These are phyloP conservation scores for Solanum hybrid DNA, from an alignment of 305 asterid species.

Conservation along the genomic window DNA sequence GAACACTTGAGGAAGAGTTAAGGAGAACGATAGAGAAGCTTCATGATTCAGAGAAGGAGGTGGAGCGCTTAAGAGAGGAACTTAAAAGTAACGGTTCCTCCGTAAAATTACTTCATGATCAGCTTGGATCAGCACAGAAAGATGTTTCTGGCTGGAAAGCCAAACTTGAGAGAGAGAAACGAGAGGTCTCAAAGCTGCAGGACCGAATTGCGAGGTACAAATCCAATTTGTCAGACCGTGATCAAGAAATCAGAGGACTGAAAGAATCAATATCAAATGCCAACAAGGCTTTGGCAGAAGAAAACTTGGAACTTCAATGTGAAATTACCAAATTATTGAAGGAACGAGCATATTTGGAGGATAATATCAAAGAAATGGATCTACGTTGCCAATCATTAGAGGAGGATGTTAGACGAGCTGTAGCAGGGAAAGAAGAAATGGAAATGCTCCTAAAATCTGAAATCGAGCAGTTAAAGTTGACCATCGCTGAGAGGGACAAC, in stretches of 20 bases:
- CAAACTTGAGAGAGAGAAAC: constrained; percentile 53
- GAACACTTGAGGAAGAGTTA: constrained; percentile 41
- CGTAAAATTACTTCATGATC: constrained; percentile 34
- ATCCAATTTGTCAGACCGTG: constrained; percentile 59
- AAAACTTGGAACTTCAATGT: constrained; percentile 50
- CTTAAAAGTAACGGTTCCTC: constrained; percentile 31
- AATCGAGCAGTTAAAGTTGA: constrained; percentile 38
- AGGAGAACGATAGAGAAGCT: constrained; percentile 38
- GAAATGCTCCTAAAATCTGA: constrained; percentile 33
- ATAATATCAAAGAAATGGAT: constrained; percentile 57
- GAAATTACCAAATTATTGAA: constrained; percentile 45
- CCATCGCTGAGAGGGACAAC: constrained; percentile 32
- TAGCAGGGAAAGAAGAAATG: constrained; percentile 43
- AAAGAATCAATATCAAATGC: constrained; percentile 64
- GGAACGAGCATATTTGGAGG: constrained; percentile 57
- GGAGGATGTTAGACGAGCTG: constrained; percentile 56
- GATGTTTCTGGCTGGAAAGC: constrained; percentile 50
- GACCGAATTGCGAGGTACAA: constrained; percentile 74
- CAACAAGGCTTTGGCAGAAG: constrained; percentile 70
- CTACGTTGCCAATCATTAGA: constrained; percentile 62
- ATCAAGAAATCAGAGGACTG: constrained; percentile 69
- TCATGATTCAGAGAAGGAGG: constrained; percentile 44
- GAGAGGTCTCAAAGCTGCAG: constrained; percentile 57
- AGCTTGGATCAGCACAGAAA: constrained; percentile 46
- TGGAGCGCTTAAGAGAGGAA: constrained; percentile 32